Percentiles rank a stretch among this genome's conserved stretches.
phyloP scores from a whole-genome alignment of 768 basidiomycete species.

The Rhodotorula taiwanensis region DNA sequence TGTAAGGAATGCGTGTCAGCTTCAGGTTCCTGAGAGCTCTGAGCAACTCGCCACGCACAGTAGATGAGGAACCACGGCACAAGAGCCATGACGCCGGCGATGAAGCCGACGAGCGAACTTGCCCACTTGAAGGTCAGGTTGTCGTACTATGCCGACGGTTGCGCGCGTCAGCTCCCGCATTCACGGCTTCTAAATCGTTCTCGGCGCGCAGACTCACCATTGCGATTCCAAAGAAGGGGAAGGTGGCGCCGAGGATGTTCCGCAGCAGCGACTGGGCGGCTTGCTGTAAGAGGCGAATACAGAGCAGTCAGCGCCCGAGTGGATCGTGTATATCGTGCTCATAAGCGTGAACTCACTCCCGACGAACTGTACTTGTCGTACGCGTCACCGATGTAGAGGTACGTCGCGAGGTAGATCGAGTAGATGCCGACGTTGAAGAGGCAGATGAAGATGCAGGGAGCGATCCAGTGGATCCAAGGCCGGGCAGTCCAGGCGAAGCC shows the following conservation, averaged over 20 bases:
- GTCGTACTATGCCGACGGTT: constrained; percentile 26
- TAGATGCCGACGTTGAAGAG: constrained; percentile 10
- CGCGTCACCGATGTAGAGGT: constrained; percentile 28
- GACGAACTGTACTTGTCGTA: no score
- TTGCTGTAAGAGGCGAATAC: constrained; percentile 2
- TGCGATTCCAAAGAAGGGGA: constrained; percentile 32
- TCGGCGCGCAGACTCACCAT: neutral
- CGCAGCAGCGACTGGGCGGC: constrained; percentile 30
- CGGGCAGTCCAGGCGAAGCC: constrained; percentile 35
- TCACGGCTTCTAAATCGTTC: neutral
- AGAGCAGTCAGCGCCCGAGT: no score
- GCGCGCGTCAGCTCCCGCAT: neutral
- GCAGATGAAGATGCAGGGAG: constrained; percentile 29
- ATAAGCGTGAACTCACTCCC: no score
- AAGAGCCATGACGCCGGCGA: constrained; percentile 30
- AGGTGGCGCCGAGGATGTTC: constrained; percentile 19
- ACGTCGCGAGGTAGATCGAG: constrained; percentile 31
- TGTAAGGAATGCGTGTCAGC: neutral
- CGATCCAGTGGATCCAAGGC: constrained; percentile 36
- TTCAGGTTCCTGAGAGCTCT: neutral
- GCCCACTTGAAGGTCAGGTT: constrained; percentile 27
- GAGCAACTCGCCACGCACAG: neutral
- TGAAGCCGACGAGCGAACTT: constrained; percentile 24
- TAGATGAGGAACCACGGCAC: constrained; percentile 32
- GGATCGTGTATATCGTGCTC: no score